A percentile compares a stretch with the other conserved stretches of the same genome.
These are phyloP conservation scores for Pythium aphanidermatum DNA, from an alignment of 352 stramenopile genomes.

Conservation along the genomic window DNA sequence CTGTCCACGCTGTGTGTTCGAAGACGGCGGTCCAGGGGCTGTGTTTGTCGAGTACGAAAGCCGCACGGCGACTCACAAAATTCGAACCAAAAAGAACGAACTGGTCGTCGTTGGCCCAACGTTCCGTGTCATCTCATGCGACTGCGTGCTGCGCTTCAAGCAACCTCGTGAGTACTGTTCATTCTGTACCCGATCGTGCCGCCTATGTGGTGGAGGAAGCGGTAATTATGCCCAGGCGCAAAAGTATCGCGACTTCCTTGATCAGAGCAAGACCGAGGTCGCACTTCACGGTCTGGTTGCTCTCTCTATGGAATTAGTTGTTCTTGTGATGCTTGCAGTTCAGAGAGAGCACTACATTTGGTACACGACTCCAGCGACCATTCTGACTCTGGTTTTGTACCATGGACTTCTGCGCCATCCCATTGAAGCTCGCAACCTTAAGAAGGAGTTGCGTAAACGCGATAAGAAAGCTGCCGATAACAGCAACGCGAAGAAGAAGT, in stretches of 20 bases:
- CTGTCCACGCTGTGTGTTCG: slow-evolving; percentile 74
- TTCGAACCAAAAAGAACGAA: slow-evolving; percentile 36
- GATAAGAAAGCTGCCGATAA: slow-evolving; percentile 31
- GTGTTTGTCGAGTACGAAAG: slow-evolving; percentile 66
- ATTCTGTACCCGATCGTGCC: slow-evolving; percentile 72
- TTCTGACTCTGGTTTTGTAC: slow-evolving; percentile 45
- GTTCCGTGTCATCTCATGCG: slow-evolving; percentile 79
- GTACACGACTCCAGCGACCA: slow-evolving; percentile 37
- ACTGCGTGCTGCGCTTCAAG: slow-evolving; percentile 75
- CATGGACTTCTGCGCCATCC: slow-evolving; percentile 42
- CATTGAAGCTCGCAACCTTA: slow-evolving; percentile 44
- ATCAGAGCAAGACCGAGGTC: slow-evolving; percentile 47
- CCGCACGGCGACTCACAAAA: slow-evolving; percentile 30
- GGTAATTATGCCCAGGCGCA: slow-evolving; percentile 69
- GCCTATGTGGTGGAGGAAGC: slow-evolving; percentile 67
- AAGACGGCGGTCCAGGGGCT: slow-evolving; percentile 68
- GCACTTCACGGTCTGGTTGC: slow-evolving; percentile 55
- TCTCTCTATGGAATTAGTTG: slow-evolving; percentile 37
- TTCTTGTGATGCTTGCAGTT: slow-evolving; percentile 40
- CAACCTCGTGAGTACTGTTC: slow-evolving; percentile 56
- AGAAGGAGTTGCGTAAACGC: slow-evolving; percentile 37
- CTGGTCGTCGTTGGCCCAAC: slow-evolving; percentile 62
- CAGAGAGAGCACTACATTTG: slow-evolving; percentile 46
- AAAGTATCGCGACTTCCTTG: slow-evolving; percentile 69
- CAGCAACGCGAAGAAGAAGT: slow-evolving; percentile 17